These are phyloP conservation scores for Leptographium radiaticola DNA, from an alignment of 2,329 filamentous ascomycete genomes.

Conservation along the genomic window DNA sequence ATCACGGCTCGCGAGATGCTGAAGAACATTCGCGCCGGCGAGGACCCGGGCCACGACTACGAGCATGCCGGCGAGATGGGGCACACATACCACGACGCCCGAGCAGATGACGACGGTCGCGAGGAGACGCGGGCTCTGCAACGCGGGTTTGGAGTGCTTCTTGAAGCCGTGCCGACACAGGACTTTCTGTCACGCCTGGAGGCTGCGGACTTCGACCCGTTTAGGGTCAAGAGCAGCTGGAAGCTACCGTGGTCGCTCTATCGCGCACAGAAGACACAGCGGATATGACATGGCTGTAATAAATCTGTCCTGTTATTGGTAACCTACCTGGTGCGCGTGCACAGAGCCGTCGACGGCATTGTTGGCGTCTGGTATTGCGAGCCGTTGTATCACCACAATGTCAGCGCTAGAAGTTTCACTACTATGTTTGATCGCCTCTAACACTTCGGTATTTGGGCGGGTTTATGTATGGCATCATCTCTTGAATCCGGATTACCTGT, in stretches of 20 bases:
- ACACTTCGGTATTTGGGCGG: no score
- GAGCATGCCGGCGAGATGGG: conserved; percentile 74
- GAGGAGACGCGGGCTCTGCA: conserved; percentile 35
- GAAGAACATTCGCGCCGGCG: conserved; percentile 59
- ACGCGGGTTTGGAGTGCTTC: conserved; percentile 60
- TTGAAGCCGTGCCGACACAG: conserved; percentile 66
- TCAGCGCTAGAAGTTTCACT: no score
- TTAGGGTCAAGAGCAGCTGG: conserved; percentile 58
- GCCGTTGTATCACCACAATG: not conserved
- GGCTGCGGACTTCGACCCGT: conserved; percentile 72
- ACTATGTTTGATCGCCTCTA: no score
- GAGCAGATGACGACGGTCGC: conserved; percentile 20
- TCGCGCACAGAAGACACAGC: conserved; percentile 35
- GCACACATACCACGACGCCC: conserved; percentile 30
- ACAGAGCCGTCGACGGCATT: no score
- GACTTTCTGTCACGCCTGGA: conserved; percentile 71
- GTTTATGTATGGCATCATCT: no score
- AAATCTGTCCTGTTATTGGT: not conserved
- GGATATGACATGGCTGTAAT: conserved; percentile 23
- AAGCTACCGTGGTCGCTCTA: conserved; percentile 68
- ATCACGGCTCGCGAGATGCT: conserved; percentile 92
- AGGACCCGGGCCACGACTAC: conserved; percentile 71
- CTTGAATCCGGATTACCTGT: no score
- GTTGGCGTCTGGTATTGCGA: not conserved
- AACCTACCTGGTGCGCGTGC: no score